Evolutionary conservation across 768 basidiomycete genomes (phyloP).

Genomic region (Collybia mongolica): DNA sequence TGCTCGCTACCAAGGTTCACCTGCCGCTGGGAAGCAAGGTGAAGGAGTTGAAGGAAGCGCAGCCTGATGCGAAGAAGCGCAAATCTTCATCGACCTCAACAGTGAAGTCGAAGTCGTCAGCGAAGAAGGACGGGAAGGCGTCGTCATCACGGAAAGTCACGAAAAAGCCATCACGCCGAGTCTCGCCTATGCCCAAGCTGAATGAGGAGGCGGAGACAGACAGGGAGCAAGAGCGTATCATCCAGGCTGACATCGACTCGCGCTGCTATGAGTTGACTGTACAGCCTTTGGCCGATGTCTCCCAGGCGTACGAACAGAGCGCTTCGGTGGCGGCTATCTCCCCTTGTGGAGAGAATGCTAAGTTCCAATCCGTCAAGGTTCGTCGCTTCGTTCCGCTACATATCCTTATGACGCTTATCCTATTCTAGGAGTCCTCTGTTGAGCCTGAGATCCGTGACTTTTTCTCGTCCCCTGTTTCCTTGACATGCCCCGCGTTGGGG

Average conservation of each 20-base stretch:
- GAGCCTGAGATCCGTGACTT: constrained; percentile 62
- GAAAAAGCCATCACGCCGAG: constrained; percentile 40
- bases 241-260: constrained; percentile 64
- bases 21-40: constrained; percentile 36
- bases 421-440: constrained; percentile 45
- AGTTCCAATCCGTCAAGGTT: constrained; percentile 48
- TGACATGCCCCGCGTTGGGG: constrained; percentile 24
- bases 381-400: neutral
- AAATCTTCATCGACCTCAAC: constrained; percentile 42
- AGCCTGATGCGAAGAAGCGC: constrained; percentile 59
- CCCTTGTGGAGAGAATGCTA: constrained; percentile 31
- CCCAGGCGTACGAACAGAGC: constrained; percentile 58
- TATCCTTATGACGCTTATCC: constrained; percentile 11
- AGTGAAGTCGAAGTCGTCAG: constrained; percentile 26
- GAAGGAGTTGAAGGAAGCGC: constrained; percentile 42
- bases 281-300: constrained; percentile 75
- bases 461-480: constrained; percentile 36
- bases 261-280: constrained; percentile 81
- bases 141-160: constrained; percentile 32
- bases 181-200: constrained; percentile 63
- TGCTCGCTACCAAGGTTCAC: constrained; percentile 53
- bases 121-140: constrained; percentile 37
- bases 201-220: constrained; percentile 45
- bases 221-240: constrained; percentile 28
- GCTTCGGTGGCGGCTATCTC: constrained; percentile 28